Evolutionary conservation across 2,329 filamentous ascomycete genomes (phyloP), one percentile per base, ranked within the genome.

Genomic region (Truncatella angustata): DNA sequence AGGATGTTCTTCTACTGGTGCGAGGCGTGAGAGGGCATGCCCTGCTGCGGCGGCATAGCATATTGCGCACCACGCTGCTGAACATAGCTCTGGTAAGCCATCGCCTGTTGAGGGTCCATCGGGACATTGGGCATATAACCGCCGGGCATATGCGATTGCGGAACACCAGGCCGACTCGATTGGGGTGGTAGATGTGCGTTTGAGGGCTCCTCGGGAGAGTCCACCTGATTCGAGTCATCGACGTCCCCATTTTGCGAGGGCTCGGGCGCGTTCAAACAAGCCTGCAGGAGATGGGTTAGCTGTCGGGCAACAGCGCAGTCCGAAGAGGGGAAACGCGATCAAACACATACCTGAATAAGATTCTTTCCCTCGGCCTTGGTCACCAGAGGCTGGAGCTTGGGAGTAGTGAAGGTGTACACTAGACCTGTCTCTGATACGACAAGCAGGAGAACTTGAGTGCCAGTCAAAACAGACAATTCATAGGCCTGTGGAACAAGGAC

Each of bases 341-440:
- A 21, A 7, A 21, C 53, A n/a, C n/a, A 24, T 52, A 97, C 94
- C 86, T 99, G 94, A 62, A 99, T 97, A 60, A 99, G 79, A 71
- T 99, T 99, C 84, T 99, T 99, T 76, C 94, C 94, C 75, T 97
- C 94, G 16, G 94, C 88, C 79, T 97, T 97, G 58, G 94, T 99
- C 62, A 97, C 94, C 50, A 99, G 85, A 57, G 94, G 94, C 76
- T 97, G 94, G 52, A 99, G 85, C 79, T 99, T 99, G 18, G 94
- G 94, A 14, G 94, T 99, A 56, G 93, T 97, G 72, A 97, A 97
- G 54, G 93, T 97, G 75, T 97, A 97, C 65, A 97, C 93, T 30
- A 97, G 85, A 60, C 93, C 93, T 21, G 93, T 97, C 78, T 97
- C 93, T 40, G 93, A 97, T 58, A 97, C 93, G 64, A 97, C 93